phyloP scores from a whole-genome alignment of 768 basidiomycete genomes.

The Pleurotus citrinopileatus region DNA sequence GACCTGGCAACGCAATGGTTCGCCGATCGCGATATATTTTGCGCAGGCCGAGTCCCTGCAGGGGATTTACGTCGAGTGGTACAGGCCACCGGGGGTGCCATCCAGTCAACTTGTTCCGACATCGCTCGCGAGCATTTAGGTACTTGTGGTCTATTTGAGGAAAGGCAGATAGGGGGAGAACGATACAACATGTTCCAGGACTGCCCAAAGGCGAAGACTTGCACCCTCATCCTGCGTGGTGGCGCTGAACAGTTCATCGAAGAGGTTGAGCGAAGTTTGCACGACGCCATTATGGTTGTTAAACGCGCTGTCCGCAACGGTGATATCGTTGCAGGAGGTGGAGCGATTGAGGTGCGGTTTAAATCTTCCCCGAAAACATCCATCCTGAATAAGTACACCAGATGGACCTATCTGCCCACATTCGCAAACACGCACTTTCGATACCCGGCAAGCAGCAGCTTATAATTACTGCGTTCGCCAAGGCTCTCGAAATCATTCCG shows the following conservation, averaged over 20 bases:
- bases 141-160: conserved; percentile 89
- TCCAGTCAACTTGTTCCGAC: conserved; percentile 95
- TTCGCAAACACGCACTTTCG: conserved; percentile 85
- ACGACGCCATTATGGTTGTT: conserved; percentile 99
- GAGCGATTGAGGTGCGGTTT: conserved; percentile 82
- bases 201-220: conserved; percentile 92
- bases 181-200: conserved; percentile 94
- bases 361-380: not conserved
- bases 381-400: conserved; percentile 26
- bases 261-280: conserved; percentile 95
- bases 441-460: conserved; percentile 96
- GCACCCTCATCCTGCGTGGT: conserved; percentile 90
- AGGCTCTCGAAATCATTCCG: conserved; percentile 96
- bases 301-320: conserved; percentile 95
- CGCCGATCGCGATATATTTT: conserved; percentile 98
- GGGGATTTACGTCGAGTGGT: conserved; percentile 92
- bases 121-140: conserved; percentile 89
- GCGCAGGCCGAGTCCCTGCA: conserved; percentile 91
- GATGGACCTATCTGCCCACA: conserved; percentile 97
- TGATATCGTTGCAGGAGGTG: conserved; percentile 96
- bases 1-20: conserved; percentile 99
- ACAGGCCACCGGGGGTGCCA: conserved; percentile 91
- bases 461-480: conserved; percentile 93
- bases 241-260: conserved; percentile 99
- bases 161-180: conserved; percentile 95